Percentiles rank a stretch among this genome's conserved stretches.
Conservation (phyloP, 164 flowering plant species). For the Saururus chinensis region DNA sequence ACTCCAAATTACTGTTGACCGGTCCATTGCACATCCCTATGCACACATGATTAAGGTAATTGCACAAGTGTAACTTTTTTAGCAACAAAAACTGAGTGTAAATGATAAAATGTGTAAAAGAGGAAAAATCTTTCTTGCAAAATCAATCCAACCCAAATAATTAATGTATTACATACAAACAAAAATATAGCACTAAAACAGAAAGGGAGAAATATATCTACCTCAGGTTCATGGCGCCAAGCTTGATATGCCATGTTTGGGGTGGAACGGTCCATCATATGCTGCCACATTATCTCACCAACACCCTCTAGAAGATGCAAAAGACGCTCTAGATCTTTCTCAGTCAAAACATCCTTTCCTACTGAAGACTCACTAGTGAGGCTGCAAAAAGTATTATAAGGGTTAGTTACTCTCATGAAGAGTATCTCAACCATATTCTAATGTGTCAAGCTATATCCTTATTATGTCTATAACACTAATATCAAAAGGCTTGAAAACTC, state of each 20-base stretch:
- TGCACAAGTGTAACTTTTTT: too few relatives aligned
- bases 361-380: slow-evolving; percentile 6
- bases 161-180: not conserved
- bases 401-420: not conserved
- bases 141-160: too few relatives aligned
- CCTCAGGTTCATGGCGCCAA: slow-evolving; percentile 94
- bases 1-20: too few relatives aligned
- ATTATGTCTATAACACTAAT: not conserved
- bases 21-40: too few relatives aligned
- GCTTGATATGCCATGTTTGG: slow-evolving; percentile 81
- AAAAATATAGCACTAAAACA: not conserved
- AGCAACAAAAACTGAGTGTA: too few relatives aligned
- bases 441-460: slow-evolving; percentile 8
- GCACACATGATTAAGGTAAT: too few relatives aligned
- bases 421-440: not conserved
- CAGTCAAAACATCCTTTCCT: slow-evolving; percentile 41
- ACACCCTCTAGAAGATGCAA: slow-evolving; percentile 51
- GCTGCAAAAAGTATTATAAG: slow-evolving; percentile 15
- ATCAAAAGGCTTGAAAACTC: too few relatives aligned
- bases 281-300: slow-evolving; percentile 70
- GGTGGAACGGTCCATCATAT: slow-evolving; percentile 79
- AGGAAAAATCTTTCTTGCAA: too few relatives aligned
- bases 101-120: too few relatives aligned
- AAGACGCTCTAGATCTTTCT: slow-evolving; percentile 75
- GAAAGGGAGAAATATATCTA: slow-evolving; percentile 11